These are phyloP conservation scores for Russula sp. DNA, from an alignment of 768 basidiomycete species.

Conservation along the genomic window DNA sequence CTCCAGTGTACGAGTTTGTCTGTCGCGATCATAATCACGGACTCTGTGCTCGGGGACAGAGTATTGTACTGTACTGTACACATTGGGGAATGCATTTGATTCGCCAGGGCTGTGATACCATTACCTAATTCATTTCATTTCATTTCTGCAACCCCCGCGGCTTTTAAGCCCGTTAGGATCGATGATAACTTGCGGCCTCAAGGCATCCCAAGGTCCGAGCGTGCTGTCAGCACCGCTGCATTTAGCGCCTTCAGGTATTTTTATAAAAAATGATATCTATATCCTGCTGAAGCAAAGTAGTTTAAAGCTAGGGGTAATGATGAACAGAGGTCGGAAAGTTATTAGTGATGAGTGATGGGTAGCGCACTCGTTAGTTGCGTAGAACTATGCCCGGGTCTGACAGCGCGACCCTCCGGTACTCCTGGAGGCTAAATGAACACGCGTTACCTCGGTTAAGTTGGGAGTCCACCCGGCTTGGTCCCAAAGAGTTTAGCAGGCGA, in stretches of 20 bases:
- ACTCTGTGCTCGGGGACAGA: not conserved
- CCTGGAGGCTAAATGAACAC: too few relatives aligned
- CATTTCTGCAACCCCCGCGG: not conserved
- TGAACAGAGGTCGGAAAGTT: too few relatives aligned
- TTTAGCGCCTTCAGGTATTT: not conserved
- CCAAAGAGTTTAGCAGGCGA: too few relatives aligned
- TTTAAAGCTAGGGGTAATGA: too few relatives aligned
- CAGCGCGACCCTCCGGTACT: too few relatives aligned
- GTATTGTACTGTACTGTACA: not conserved
- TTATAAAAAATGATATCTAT: too few relatives aligned
- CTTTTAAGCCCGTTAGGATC: not conserved
- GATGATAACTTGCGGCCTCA: not conserved
- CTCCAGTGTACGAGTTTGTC: not conserved
- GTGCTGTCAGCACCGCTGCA: not conserved
- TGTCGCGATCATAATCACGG: not conserved
- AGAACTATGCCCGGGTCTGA: too few relatives aligned
- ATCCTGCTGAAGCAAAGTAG: too few relatives aligned
- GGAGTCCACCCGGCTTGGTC: too few relatives aligned
- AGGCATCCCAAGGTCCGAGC: not conserved
- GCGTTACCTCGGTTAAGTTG: too few relatives aligned
- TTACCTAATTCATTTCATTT: constrained; percentile 7
- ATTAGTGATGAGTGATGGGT: too few relatives aligned
- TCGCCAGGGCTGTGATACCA: not conserved
- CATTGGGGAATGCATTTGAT: not conserved
- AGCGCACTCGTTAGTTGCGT: too few relatives aligned